Percentiles rank a stretch among this genome's conserved stretches.
Conservation (phyloP, 192 early-diverging fungal species). For the Backusella australiensis region DNA sequence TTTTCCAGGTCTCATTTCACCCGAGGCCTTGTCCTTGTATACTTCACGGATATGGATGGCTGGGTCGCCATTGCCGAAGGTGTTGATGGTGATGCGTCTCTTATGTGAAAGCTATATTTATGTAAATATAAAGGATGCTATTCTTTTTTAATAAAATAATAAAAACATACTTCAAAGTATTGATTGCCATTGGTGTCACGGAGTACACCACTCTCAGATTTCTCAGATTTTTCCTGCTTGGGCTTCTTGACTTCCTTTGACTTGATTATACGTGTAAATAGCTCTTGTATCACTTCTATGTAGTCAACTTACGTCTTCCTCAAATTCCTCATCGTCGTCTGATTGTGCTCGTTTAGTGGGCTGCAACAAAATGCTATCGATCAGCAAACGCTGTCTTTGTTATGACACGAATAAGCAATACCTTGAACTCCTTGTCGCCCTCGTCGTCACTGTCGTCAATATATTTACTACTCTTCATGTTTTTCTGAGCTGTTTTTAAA, state of each 20-base stretch:
- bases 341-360: not conserved
- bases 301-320: not conserved
- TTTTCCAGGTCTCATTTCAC: conserved; percentile 25
- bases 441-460: conserved; percentile 18
- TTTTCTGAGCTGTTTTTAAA: not conserved
- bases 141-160: not conserved
- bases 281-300: not conserved
- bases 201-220: not conserved
- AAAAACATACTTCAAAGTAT: not conserved
- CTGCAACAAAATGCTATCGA: not conserved
- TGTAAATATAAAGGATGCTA: not conserved
- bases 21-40: conserved; percentile 11
- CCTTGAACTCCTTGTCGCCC: not conserved
- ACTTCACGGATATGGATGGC: conserved; percentile 24
- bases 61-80: conserved; percentile 20
- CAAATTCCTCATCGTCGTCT: not conserved
- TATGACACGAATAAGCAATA: not conserved
- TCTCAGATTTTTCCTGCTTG: not conserved
- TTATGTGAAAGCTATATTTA: conserved; percentile 12
- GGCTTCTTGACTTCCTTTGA: not conserved
- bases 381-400: not conserved
- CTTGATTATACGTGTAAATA: not conserved
- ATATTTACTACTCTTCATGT: conserved; percentile 8
- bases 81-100: conserved; percentile 16
- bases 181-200: not conserved